phyloP scores from a whole-genome alignment of 2,329 filamentous ascomycete species.

The Eutypa lata region DNA sequence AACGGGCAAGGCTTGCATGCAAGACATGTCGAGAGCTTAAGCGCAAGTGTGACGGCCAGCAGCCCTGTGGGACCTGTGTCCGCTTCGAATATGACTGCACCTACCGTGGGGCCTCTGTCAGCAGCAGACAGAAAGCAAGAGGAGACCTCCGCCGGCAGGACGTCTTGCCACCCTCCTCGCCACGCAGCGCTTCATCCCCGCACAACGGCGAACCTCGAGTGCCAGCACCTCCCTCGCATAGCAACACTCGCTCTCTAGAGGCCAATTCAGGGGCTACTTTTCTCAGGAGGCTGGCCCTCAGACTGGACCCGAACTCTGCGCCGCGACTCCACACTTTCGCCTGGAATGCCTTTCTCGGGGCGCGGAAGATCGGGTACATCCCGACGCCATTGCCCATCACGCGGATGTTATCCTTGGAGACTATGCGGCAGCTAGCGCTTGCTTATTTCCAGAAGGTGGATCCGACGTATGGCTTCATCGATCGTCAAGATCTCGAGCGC shows the following conservation, averaged over 20 bases:
- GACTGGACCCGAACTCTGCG: conserved; percentile 50
- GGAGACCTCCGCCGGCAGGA: not conserved
- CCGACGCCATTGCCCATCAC: conserved; percentile 35
- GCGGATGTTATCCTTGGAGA: conserved; percentile 42
- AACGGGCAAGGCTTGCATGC: conserved; percentile 43
- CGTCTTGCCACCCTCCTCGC: not conserved
- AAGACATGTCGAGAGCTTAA: conserved; percentile 53
- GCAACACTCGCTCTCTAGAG: conserved; percentile 42
- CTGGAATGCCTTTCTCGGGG: conserved; percentile 45
- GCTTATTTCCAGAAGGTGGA: conserved; percentile 54
- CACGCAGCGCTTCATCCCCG: not conserved
- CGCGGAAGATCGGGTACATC: conserved; percentile 19
- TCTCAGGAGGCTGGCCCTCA: conserved; percentile 48
- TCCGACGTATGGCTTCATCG: conserved; percentile 49
- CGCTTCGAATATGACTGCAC: conserved; percentile 52
- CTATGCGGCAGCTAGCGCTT: conserved; percentile 42
- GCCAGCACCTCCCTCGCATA: conserved; percentile 13
- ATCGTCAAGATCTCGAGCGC: conserved; percentile 27
- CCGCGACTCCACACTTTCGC: conserved; percentile 53
- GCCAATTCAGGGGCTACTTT: conserved; percentile 58
- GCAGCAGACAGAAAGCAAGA: conserved; percentile 11
- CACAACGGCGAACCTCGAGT: too few species aligned
- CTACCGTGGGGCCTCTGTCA: conserved; percentile 35
- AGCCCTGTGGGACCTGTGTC: conserved; percentile 51
- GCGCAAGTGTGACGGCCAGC: conserved; percentile 51